These are phyloP conservation scores for Crataegus laevigata DNA, from an alignment of 306 rosid genomes.

Conservation along the genomic window DNA sequence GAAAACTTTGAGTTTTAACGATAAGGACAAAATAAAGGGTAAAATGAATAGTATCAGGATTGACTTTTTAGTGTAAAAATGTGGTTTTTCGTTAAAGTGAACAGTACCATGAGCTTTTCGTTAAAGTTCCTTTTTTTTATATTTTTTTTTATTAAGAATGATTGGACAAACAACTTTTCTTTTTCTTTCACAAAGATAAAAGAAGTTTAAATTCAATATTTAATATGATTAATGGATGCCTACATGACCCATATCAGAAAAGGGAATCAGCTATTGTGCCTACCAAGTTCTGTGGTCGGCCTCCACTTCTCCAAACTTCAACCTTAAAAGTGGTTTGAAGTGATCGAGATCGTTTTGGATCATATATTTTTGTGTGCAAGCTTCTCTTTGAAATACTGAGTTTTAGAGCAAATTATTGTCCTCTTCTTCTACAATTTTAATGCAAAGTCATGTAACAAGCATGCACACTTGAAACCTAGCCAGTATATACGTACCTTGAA, in stretches of 20 bases:
- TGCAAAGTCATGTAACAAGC: too few species aligned
- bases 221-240: conserved; percentile 3
- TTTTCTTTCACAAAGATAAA: neutral
- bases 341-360: neutral
- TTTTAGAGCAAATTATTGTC: neutral
- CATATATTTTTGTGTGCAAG: neutral
- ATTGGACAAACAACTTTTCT: neutral
- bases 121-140: too few species aligned
- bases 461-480: too few species aligned
- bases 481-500: too few species aligned
- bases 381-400: neutral
- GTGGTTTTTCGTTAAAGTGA: too few species aligned
- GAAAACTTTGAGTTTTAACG: too few species aligned
- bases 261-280: neutral
- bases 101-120: too few species aligned
- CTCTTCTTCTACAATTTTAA: neutral
- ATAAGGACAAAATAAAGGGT: too few species aligned
- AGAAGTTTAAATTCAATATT: neutral
- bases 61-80: too few species aligned
- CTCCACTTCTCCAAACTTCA: neutral
- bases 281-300: neutral
- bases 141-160: neutral
- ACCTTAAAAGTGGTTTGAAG: neutral
- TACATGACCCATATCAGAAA: neutral
- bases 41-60: too few species aligned